Base-by-base conservation (phyloP, 768 basidiomycete genomes). In the Leccinum truebloodii region DNA sequence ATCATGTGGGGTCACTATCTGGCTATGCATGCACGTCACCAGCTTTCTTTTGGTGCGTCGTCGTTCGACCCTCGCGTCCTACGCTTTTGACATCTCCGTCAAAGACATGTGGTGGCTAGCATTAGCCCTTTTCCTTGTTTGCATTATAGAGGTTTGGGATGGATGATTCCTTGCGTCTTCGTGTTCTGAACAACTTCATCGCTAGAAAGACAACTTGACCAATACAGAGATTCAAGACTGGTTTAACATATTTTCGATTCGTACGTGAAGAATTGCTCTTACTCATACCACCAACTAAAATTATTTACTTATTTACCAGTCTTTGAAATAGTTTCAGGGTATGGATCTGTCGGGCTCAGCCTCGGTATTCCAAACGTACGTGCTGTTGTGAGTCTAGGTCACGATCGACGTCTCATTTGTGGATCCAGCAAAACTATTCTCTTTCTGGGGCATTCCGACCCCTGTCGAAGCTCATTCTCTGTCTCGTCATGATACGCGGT, bases 41-140 rank as follows among this genome's bases (percentile, higher is more conserved):
- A 99, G 71, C 85, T 99, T 59, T 91, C 95, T 3, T 98, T 97
- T 63, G 94, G 92, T 91, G 64, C 58, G 82, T 68, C 28, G 26
- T 52, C 28, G 14, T 54, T 34, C 49, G 55, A 55, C 55, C n/a
- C 7, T 22, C 13, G 1, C n/a, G 5, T 20, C 2, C 18, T 55
- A n/a, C 35, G 34, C 32, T 52, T 16, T 52, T 63, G 9, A 59
- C 60, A 46, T 52, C 16, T n/a, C 34, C 13, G 49, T 52, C n/a
- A 14, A 63, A 94, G 95, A 97, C 74, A 94, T 98, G 84, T 97
- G 95, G 96, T 97, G 94, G 94, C 74, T 98, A 22, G 90, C 70
- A 6, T 24, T 93, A 13, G 94, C 92, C 0, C 74, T 98, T 13
- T 94, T 95, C 75, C 73, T 97, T 2, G 80, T 98, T 44, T 98